Evolutionary conservation across 1,139 yeast genomes (phyloP).

Genomic region (Blastobotrys capitulatus): DNA sequence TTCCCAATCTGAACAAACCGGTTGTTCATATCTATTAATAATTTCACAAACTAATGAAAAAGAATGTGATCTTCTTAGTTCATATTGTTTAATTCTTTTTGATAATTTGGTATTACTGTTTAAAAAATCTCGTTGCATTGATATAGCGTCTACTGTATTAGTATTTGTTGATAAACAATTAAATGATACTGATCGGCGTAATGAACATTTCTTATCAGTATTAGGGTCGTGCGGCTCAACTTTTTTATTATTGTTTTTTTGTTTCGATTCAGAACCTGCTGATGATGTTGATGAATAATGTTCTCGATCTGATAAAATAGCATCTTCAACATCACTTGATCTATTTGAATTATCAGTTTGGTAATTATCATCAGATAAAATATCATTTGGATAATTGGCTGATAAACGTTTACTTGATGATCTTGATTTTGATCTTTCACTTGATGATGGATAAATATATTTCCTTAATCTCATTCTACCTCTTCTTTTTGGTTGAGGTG

Average conservation of each 20-base stretch:
- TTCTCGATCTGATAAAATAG: not conserved
- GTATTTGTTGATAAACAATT: not conserved
- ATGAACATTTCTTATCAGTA: not conserved
- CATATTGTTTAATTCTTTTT: slow-evolving; percentile 10
- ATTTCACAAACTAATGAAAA: slow-evolving; percentile 42
- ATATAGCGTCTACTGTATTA: not conserved
- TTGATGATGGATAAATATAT: not conserved
- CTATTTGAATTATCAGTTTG: not conserved
- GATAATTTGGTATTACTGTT: not conserved
- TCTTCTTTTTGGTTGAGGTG: not conserved
- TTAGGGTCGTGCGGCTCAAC: not conserved
- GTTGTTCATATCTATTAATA: slow-evolving; percentile 32
- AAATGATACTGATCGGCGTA: not conserved
- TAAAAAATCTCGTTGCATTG: not conserved
- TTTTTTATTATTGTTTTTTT: not conserved
- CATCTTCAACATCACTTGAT: not conserved
- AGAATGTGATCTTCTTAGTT: slow-evolving; percentile 31
- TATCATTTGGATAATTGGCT: not conserved
- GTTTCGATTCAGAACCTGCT: not conserved
- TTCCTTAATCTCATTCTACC: slow-evolving; percentile 6
- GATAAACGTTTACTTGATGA: not conserved
- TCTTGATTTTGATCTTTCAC: not conserved
- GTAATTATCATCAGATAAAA: not conserved
- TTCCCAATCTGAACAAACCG: slow-evolving; percentile 19
- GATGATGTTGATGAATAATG: not conserved